Percentiles rank a stretch among this genome's conserved stretches.
Evolutionary conservation across 106 monocot genomes (phyloP).

Genomic region (Dioscorea zingiberensis): DNA sequence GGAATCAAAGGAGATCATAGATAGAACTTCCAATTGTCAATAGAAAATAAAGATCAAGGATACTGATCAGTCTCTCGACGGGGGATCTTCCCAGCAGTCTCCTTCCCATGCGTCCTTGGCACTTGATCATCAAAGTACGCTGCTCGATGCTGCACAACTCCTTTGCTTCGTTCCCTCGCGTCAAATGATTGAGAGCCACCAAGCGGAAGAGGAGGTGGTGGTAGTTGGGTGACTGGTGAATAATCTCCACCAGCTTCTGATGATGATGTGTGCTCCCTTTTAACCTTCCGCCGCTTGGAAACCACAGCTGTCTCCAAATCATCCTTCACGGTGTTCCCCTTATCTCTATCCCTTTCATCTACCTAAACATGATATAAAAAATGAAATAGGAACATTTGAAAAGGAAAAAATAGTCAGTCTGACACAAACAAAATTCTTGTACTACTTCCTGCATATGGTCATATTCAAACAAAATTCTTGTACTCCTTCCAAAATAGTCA

Average conservation of each 20-base stretch:
- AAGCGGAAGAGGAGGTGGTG: slow-evolving; percentile 22
- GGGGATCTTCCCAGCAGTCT: slow-evolving; percentile 51
- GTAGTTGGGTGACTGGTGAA: slow-evolving; percentile 32
- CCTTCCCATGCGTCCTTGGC: slow-evolving; percentile 69
- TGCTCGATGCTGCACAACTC: slow-evolving; percentile 42
- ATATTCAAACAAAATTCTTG: no score
- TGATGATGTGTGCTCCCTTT: slow-evolving; percentile 53
- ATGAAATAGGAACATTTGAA: background rate
- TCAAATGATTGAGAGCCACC: slow-evolving; percentile 53
- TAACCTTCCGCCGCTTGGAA: slow-evolving; percentile 74
- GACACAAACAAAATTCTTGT: no score
- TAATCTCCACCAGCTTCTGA: slow-evolving; percentile 57
- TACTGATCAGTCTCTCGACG: slow-evolving; percentile 84
- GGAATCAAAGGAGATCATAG: background rate
- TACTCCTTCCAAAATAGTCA: no score
- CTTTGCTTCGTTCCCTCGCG: slow-evolving; percentile 64
- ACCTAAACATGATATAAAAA: slow-evolving; percentile 25
- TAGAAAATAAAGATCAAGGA: slow-evolving; percentile 33
- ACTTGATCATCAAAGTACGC: slow-evolving; percentile 58
- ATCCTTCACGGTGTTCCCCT: slow-evolving; percentile 61
- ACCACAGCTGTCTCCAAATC: slow-evolving; percentile 52
- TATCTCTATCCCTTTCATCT: slow-evolving; percentile 93
- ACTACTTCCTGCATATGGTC: no score
- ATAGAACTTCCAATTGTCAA: background rate
- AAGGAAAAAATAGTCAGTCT: no score